Evolutionary conservation across 148 eudicot genomes (phyloP).

Genomic region (Heliosperma pusillum): DNA sequence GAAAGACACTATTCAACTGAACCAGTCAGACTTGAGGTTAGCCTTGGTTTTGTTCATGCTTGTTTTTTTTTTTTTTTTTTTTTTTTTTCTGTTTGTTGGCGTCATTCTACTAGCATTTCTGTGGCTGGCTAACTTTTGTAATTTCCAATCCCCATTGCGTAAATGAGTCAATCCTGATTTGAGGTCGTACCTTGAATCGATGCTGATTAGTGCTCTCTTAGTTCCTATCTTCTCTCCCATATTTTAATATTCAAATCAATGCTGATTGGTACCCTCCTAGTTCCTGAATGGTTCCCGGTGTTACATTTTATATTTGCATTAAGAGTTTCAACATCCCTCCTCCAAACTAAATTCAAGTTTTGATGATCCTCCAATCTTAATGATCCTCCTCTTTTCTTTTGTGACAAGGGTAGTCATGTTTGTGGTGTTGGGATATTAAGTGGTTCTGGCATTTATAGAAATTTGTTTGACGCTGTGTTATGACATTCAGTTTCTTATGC

Average conservation of each 20-base stretch:
- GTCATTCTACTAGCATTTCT: background rate
- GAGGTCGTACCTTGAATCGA: background rate
- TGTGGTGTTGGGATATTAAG: background rate
- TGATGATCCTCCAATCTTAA: background rate
- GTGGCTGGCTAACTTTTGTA: background rate
- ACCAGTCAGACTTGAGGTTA: constrained; percentile 32
- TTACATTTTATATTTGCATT: too few species aligned
- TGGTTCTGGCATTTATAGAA: background rate
- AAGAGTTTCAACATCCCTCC: too few species aligned
- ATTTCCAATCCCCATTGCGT: background rate
- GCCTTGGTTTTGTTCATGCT: constrained; percentile 1
- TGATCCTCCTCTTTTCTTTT: background rate
- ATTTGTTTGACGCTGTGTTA: background rate
- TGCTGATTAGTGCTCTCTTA: background rate
- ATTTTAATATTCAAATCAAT: too few species aligned
- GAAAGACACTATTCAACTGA: constrained; percentile 29
- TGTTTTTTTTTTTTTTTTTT: background rate
- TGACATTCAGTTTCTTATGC: background rate
- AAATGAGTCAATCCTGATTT: background rate
- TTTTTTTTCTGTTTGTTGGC: background rate
- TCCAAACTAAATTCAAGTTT: too few species aligned
- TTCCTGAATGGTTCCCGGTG: too few species aligned
- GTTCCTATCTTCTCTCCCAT: too few species aligned
- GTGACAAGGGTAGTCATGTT: background rate
- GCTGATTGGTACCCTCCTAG: too few species aligned